These are phyloP conservation scores for Phytophthora pini DNA, from an alignment of 352 stramenopile genomes.

Conservation along the genomic window DNA sequence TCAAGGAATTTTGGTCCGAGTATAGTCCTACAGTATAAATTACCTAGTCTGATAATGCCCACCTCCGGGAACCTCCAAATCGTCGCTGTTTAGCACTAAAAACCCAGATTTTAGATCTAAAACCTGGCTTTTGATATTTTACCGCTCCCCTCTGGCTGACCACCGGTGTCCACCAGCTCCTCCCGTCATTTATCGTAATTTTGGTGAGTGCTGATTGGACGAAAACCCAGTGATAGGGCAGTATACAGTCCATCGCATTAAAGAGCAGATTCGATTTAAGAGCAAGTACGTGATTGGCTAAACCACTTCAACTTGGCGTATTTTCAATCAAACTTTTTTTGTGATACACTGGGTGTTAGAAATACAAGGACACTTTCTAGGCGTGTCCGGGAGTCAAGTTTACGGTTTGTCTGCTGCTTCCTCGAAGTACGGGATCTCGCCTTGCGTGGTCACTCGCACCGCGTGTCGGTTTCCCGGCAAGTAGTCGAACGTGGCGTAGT, in stretches of 20 bases:
- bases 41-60: too few relatives aligned
- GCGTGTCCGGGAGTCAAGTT: too few relatives aligned
- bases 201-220: too few relatives aligned
- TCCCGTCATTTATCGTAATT: too few relatives aligned
- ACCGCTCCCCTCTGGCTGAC: too few relatives aligned
- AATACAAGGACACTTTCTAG: neutral
- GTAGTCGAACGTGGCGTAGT: slow-evolving; percentile 30
- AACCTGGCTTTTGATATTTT: too few relatives aligned
- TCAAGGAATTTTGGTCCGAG: too few relatives aligned
- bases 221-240: neutral
- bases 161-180: too few relatives aligned
- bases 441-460: slow-evolving; percentile 25
- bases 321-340: too few relatives aligned
- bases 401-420: slow-evolving; percentile 5
- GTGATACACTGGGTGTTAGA: neutral
- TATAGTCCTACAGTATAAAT: neutral
- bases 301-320: slow-evolving; percentile 15
- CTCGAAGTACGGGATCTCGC: slow-evolving; percentile 22
- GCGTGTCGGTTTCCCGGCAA: slow-evolving; percentile 23
- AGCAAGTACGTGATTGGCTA: slow-evolving; percentile 3
- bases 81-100: too few relatives aligned
- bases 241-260: slow-evolving; percentile 1
- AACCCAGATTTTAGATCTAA: too few relatives aligned
- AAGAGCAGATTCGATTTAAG: slow-evolving; percentile 6
- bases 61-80: too few relatives aligned